Conservation (phyloP, 202 grass and related monocot genomes). For the Sporobolus alterniflorus region DNA sequence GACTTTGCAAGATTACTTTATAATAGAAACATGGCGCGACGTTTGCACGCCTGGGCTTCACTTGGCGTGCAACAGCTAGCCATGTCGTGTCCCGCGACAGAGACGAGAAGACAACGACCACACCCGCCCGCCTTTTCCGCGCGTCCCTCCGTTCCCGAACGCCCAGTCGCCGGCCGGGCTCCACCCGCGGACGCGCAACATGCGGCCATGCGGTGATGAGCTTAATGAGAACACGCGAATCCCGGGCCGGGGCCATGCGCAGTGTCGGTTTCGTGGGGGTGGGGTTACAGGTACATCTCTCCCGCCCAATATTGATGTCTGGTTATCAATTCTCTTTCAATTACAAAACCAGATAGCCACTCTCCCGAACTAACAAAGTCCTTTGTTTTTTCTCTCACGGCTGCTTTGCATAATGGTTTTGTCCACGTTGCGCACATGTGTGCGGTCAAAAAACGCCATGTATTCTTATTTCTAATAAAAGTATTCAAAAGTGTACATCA, state of each 20-base stretch:
- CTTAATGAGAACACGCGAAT: conserved; percentile 5
- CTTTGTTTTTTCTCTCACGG: too few species aligned
- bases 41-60: not conserved
- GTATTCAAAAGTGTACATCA: too few species aligned
- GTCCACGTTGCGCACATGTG: too few species aligned
- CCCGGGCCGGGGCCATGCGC: not conserved
- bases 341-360: too few species aligned
- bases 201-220: not conserved
- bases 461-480: too few species aligned
- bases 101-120: not conserved
- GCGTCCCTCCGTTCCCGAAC: not conserved
- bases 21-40: not conserved
- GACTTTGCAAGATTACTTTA: not conserved
- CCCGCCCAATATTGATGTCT: too few species aligned
- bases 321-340: too few species aligned
- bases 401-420: too few species aligned
- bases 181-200: not conserved
- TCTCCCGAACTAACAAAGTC: too few species aligned
- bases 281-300: too few species aligned
- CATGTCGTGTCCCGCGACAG: not conserved
- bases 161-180: too few species aligned
- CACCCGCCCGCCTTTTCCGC: not conserved
- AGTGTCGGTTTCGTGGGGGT: not conserved
- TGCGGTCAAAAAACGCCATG: too few species aligned
- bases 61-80: not conserved